Base-by-base conservation (phyloP, 306 rosid species). In the Cucumis melo region DNA sequence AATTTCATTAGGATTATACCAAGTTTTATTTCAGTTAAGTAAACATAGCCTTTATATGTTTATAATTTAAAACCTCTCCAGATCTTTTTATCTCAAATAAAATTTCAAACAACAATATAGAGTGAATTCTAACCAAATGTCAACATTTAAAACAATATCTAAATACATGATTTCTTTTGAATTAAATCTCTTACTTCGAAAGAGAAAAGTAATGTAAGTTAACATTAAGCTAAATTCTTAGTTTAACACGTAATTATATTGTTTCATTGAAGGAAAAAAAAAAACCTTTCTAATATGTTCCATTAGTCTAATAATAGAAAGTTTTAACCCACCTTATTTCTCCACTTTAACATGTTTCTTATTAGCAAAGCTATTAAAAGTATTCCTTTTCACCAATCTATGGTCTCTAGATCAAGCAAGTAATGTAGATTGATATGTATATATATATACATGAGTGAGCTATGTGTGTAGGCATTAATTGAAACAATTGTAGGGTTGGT, bases 391-490 rank as follows among this genome's bases (percentile, higher is more conserved):
- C 34, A 46, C 58, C 58, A 48, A 70, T 44, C 20, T 70, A 46
- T 46, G 57, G 36, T 44, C 12, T 68, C 21, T 44, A 70, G 57
- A 46, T 15, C 57, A 70, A 70, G 57, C 75, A 70, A 70, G 21
- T 46, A 51, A 67, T 68, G 51, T 27, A 17, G 2, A 57, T 65
- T 71, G 13, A 32, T 32, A 32, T 32, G 5, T 32, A 32, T 32
- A 32, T 32, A 32, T 32, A 2, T 32, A 32, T 32, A 3, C 5
- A 68, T 48, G 55, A 71, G 41, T 71, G 42, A 48, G 76, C 76
- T 71, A 71, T 71, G 13, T 71, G 58, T 20, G 23, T 71, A 71
- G 76, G 59, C 76, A 14, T 71, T 23, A 71, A 48, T 21, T 71
- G 24, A 71, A 71, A 24, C 39, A 2, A 24, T 15, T 71, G 16